Base-by-base conservation (phyloP, 2,329 filamentous ascomycete genomes). In the Chaetomiaceae sp. region DNA sequence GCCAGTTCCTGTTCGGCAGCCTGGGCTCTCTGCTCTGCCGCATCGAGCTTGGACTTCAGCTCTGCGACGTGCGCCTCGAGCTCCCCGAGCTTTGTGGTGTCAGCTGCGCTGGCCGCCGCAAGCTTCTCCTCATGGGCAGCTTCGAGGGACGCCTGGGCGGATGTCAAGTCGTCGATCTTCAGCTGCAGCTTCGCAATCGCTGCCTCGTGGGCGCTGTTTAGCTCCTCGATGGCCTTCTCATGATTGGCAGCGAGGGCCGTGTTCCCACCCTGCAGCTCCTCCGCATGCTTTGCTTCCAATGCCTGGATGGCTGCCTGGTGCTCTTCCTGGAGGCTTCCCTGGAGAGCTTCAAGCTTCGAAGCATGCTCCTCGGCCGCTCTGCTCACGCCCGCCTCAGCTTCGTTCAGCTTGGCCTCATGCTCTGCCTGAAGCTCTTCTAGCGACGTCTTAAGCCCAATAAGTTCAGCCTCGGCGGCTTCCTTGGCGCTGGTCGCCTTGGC, bases 11-110 rank as follows among this genome's bases (percentile, higher is more conserved):
- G 59, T 58, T 72, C 67, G 34, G 69, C 69, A 29, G 59, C 57
- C 33, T 66, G 62, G 5, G 69, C 64, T 8, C 70, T 67, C 58
- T 73, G 64, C 54, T 76, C 70, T 5, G 75, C 69, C 19, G 67
- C 61, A 37, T 74, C 68, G 2, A 74, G 63, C 57, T 72, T 70
- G 17, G 65, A 58, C 60, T 72, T 75, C 32, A 80, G 67, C 49
- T 73, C 72, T 3, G 68, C 66, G 35, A 79, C 67, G 42, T 80
- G 69, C 15, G 67, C 65, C 56, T 81, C 75, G 2, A 82, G 65
- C 4, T 67, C 62, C n/a, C 70, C 62, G 24, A 79, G 63, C 58
- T 71, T 72, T 27, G 67, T 63, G 14, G 64, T 62, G 46, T 67
- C 70, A 1, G 69, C 70, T 38, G 72, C 67, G 27, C 67, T 63